A percentile compares a stretch with the other conserved stretches of the same genome.
These are phyloP conservation scores for Cryptomeria japonica DNA, from an alignment of 75 land plant species.

Conservation along the genomic window DNA sequence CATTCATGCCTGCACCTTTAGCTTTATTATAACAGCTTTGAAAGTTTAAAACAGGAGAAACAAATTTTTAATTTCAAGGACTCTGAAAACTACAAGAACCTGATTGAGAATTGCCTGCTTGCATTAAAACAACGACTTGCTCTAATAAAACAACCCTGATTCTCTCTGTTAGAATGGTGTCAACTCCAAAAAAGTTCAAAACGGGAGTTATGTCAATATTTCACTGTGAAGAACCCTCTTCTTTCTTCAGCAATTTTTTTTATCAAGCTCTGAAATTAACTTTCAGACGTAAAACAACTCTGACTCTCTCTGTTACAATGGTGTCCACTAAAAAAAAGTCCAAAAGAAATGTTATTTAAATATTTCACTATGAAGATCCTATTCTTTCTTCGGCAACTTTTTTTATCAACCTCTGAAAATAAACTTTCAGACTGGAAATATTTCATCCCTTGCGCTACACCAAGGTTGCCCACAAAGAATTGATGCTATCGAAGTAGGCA, in stretches of 20 bases:
- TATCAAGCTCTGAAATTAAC: neutral
- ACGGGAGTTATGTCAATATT: neutral
- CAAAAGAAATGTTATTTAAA: neutral
- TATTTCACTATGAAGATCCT: neutral
- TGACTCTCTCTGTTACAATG: neutral
- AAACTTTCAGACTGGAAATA: neutral
- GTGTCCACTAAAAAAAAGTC: neutral
- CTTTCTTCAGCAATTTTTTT: neutral
- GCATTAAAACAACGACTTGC: neutral
- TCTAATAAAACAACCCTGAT: neutral
- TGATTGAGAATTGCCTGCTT: neutral
- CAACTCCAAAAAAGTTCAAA: neutral
- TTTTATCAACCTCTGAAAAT: neutral
- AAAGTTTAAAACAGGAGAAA: neutral
- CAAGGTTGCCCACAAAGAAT: neutral
- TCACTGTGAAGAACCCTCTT: neutral
- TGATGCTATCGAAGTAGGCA: neutral
- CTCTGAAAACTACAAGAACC: neutral
- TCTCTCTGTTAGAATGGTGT: neutral
- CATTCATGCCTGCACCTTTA: neutral
- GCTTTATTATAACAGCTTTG: neutral
- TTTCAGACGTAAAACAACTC: neutral
- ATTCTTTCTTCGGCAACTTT: neutral
- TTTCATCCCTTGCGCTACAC: neutral
- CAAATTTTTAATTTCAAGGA: neutral